Evolutionary conservation across 192 early-diverging fungal species (phyloP).

Genomic region (Podila clonocystis): DNA sequence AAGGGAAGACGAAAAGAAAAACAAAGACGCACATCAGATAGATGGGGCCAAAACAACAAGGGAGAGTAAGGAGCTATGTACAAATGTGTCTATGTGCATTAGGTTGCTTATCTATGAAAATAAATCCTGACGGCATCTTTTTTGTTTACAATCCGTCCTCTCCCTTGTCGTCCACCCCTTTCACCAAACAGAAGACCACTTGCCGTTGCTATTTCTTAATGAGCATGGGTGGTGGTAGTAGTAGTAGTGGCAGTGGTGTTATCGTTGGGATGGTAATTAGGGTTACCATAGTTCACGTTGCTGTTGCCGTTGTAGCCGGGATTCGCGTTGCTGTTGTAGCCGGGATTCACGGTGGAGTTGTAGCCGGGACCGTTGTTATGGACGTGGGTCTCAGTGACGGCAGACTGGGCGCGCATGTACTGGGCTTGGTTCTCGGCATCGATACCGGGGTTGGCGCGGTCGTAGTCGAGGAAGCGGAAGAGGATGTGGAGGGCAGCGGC

Average conservation of each 20-base stretch:
- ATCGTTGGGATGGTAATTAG: neutral
- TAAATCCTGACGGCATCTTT: neutral
- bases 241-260: constrained; percentile 1
- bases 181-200: neutral
- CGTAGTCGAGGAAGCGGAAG: constrained; percentile 35
- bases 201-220: neutral
- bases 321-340: neutral
- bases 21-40: no score
- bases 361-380: neutral
- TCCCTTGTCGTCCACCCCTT: neutral
- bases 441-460: constrained; percentile 21
- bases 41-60: no score
- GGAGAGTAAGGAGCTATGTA: no score
- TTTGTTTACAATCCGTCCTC: neutral
- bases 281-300: neutral
- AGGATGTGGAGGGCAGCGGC: constrained; percentile 32
- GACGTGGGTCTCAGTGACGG: constrained; percentile 4
- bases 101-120: no score
- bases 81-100: no score
- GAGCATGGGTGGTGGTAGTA: neutral
- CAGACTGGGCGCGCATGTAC: constrained; percentile 25
- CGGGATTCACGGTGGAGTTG: neutral
- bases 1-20: no score
- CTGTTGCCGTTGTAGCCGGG: neutral
- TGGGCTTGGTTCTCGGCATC: constrained; percentile 49